Percentiles rank a stretch among this genome's conserved stretches.
phyloP scores from a whole-genome alignment of 2,329 filamentous ascomycete genomes.

The Fusarium albidum region DNA sequence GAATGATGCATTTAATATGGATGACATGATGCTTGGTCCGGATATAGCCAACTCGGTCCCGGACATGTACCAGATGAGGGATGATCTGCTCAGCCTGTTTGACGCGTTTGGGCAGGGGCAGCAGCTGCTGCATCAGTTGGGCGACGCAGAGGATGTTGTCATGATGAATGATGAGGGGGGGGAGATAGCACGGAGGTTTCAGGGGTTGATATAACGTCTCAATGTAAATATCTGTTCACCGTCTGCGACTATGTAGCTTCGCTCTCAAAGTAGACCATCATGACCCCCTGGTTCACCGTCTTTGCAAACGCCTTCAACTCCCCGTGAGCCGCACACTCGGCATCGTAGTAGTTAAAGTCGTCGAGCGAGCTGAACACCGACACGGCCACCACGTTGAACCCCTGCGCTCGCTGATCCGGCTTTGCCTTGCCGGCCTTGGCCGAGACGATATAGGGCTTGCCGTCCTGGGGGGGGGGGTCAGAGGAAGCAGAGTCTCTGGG shows the following conservation, averaged over 20 bases:
- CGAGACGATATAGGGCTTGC: constrained; percentile 66
- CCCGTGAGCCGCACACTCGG: constrained; percentile 46
- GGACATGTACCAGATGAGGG: constrained; percentile 46
- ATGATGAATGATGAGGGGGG: constrained; percentile 29
- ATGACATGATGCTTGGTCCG: constrained; percentile 25
- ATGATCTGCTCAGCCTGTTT: constrained; percentile 48
- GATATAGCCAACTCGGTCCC: constrained; percentile 35
- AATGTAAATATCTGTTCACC: too few relatives aligned
- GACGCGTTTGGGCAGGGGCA: constrained; percentile 46
- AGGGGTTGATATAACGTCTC: constrained; percentile 39
- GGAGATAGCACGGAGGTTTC: constrained; percentile 45
- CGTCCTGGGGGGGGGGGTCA: constrained; percentile 52
- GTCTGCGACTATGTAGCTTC: constrained; percentile 5
- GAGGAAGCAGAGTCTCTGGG: fast-evolving
- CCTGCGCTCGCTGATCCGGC: constrained; percentile 63
- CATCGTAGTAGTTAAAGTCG: constrained; percentile 70
- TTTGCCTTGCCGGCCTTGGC: constrained; percentile 58
- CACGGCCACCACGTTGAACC: constrained; percentile 64
- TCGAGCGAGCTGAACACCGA: constrained; percentile 64
- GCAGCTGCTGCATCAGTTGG: constrained; percentile 25
- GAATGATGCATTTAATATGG: background rate
- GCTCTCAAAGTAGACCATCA: constrained; percentile 62
- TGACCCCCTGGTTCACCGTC: constrained; percentile 46
- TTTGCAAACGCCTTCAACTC: constrained; percentile 45
- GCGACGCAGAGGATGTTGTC: constrained; percentile 17